Evolutionary conservation across 345 rosid genomes (phyloP), one percentile per base, ranked within the genome.

Genomic region (Moricandia moricandioides): DNA sequence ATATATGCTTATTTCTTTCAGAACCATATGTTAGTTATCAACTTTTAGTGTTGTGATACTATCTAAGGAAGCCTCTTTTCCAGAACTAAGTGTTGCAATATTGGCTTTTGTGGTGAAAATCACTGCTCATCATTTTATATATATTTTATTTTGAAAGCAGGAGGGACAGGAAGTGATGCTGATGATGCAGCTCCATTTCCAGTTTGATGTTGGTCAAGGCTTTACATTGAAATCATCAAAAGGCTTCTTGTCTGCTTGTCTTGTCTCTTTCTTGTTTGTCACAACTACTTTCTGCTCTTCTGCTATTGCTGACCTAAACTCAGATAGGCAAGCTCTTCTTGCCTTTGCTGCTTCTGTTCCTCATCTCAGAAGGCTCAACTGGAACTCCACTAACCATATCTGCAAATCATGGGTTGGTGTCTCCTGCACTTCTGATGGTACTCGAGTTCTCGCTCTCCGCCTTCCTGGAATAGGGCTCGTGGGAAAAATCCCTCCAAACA

Each of bases 381-480:
- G 24, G 24, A 21, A 21, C 24, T 21, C 24, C 24, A 21, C 24
- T 21, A 21, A 21, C 24, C 24, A 21, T 21, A 21, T 21, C 24
- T 21, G 24, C 24, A 21, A 21, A 21, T 21, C 24, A 21, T 21
- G 24, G 24, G 24, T 21, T 21, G 24, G 24, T 21, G 24, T 21
- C 24, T 0, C 24, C 2, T 21, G 24, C 24, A 21, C 24, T 21
- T 21, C 24, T 21, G 24, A 21, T 21, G 24, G 24, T 21, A 30
- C 76, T 66, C 81, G 78, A 13, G 92, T 94, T 76, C 62, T 76
- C 12, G 78, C 80, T 66, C 85, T 94, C 17, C 92, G 86, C 17
- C 83, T 89, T 18, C 98, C 98, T 21, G 97, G 84, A 11, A 66
- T 61, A 81, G 96, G 95, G 26, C 89, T 94, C 10, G 64, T 82